phyloP scores from a whole-genome alignment of 257 asterid genomes.

The Craterostigma plantagineum region DNA sequence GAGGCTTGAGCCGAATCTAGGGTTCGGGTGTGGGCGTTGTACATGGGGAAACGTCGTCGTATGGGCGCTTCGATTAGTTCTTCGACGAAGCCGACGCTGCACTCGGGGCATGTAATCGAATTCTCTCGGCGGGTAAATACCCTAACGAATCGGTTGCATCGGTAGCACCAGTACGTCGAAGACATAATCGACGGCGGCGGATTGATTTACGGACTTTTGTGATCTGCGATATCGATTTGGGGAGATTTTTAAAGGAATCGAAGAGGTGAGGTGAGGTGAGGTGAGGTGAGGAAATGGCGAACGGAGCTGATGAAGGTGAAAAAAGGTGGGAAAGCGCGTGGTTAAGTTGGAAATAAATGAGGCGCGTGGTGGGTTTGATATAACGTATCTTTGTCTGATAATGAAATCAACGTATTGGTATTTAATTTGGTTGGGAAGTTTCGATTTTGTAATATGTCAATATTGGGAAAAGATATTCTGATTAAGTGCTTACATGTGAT shows the following conservation, averaged over 20 bases:
- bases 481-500: too few relatives aligned
- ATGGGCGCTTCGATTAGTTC: constrained; percentile 30
- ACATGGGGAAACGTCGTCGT: not conserved
- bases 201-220: not conserved
- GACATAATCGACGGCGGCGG: constrained; percentile 22
- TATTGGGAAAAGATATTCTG: too few relatives aligned
- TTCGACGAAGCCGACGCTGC: constrained; percentile 54
- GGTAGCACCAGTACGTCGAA: constrained; percentile 55
- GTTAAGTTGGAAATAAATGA: too few relatives aligned
- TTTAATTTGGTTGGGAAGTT: too few relatives aligned
- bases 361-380: too few relatives aligned
- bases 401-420: too few relatives aligned
- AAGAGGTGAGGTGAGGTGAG: too few relatives aligned
- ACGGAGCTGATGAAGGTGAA: too few relatives aligned
- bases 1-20: constrained; percentile 17
- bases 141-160: constrained; percentile 51
- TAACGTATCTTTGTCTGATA: too few relatives aligned
- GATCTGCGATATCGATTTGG: constrained; percentile 4
- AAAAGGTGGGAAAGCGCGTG: not conserved
- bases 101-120: constrained; percentile 48
- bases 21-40: not conserved
- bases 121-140: constrained; percentile 30
- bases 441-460: too few relatives aligned
- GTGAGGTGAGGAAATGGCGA: too few relatives aligned
- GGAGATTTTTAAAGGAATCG: not conserved